These are phyloP conservation scores for Tolypocladium album DNA, from an alignment of 2,329 filamentous ascomycete species.

Conservation along the genomic window DNA sequence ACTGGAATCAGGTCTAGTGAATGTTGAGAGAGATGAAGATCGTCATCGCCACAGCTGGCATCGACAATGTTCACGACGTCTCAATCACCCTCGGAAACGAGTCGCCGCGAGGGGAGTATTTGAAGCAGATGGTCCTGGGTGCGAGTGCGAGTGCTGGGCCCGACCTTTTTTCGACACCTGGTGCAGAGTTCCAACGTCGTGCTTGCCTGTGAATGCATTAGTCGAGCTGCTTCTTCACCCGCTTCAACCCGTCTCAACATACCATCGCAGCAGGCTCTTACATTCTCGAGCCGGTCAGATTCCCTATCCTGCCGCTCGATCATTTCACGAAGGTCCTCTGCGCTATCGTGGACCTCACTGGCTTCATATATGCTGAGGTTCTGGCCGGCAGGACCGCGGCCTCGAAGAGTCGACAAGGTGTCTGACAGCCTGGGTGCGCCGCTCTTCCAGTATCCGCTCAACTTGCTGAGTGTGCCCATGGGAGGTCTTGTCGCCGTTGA, in stretches of 20 bases:
- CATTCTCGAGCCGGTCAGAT: slow-evolving; percentile 78
- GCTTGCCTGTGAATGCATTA: slow-evolving; percentile 46
- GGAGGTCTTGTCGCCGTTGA: slow-evolving; percentile 19
- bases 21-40: background rate
- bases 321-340: slow-evolving; percentile 71
- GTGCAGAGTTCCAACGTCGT: slow-evolving; percentile 56
- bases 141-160: slow-evolving; percentile 23
- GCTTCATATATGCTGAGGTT: slow-evolving; percentile 46
- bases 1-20: slow-evolving; percentile 2
- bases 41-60: background rate
- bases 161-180: slow-evolving; percentile 35
- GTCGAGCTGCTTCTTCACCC: slow-evolving; percentile 6
- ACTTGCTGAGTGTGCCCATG: slow-evolving; percentile 41
- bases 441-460: slow-evolving; percentile 50
- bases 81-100: slow-evolving; percentile 20
- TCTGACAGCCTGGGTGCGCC: slow-evolving; percentile 31
- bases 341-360: slow-evolving; percentile 60
- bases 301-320: slow-evolving; percentile 72
- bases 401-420: slow-evolving; percentile 43
- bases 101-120: slow-evolving; percentile 24
- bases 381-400: slow-evolving; percentile 35
- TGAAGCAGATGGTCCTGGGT: slow-evolving; percentile 23
- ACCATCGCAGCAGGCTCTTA: slow-evolving; percentile 96
- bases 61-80: background rate
- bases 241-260: slow-evolving; percentile 24